phyloP scores from a whole-genome alignment of 2,329 filamentous ascomycete species.

The Epichloe baconii region DNA sequence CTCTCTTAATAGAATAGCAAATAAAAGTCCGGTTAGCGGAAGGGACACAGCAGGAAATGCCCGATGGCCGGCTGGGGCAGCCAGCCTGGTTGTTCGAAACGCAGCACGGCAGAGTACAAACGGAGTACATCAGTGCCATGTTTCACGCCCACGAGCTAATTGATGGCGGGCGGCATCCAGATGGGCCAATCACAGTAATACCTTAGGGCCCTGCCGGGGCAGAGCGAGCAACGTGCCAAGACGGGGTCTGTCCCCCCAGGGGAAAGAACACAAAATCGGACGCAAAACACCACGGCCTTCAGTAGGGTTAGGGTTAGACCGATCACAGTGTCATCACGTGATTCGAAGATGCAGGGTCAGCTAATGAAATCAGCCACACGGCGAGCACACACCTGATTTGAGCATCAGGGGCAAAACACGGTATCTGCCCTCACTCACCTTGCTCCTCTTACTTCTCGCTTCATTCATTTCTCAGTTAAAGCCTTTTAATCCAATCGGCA shows the following conservation, averaged over 20 bases:
- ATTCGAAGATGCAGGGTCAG: not conserved
- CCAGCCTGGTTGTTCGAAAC: not conserved
- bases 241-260: not conserved
- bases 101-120: no score
- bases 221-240: not conserved
- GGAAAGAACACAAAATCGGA: not conserved
- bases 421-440: not conserved
- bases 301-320: conserved; percentile 2
- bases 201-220: no score
- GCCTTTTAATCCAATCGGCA: not conserved
- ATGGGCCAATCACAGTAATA: not conserved
- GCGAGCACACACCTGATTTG: not conserved
- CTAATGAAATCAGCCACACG: not conserved
- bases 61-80: not conserved
- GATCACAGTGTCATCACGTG: not conserved
- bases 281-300: no score
- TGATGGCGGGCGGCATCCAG: not conserved
- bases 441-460: not conserved
- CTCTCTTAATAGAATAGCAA: not conserved
- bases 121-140: no score
- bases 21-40: not conserved
- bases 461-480: not conserved
- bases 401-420: not conserved
- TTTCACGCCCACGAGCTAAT: no score
- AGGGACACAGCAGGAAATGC: not conserved